A percentile compares a stretch with the other conserved stretches of the same genome.
These are phyloP conservation scores for Mucor lusitanicus DNA, from an alignment of 371 early-diverging fungal genomes.

Conservation along the genomic window DNA sequence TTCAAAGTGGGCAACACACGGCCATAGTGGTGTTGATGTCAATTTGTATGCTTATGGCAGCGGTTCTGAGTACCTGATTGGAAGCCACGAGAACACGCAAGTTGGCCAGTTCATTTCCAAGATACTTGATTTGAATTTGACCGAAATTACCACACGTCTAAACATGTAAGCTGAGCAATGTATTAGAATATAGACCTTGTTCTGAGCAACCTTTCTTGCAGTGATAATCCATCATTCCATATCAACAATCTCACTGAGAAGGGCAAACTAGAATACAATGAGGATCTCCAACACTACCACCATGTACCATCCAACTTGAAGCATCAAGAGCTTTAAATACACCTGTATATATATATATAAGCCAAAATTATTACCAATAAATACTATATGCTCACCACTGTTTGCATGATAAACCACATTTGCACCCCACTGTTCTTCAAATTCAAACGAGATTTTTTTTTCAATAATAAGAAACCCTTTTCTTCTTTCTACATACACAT, in stretches of 20 bases:
- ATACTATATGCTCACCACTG: background rate
- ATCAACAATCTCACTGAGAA: constrained; percentile 23
- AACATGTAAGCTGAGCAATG: constrained; percentile 31
- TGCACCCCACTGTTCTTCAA: background rate
- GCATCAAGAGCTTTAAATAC: background rate
- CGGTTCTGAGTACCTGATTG: constrained; percentile 48
- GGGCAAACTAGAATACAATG: constrained; percentile 35
- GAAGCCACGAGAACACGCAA: constrained; percentile 85
- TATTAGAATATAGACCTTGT: background rate
- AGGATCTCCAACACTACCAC: constrained; percentile 40
- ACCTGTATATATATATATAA: background rate
- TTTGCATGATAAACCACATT: background rate
- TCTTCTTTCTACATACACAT: background rate
- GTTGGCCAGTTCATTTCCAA: constrained; percentile 77
- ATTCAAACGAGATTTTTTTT: background rate
- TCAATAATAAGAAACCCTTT: background rate
- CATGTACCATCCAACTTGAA: constrained; percentile 6
- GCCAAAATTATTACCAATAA: background rate
- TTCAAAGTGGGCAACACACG: constrained; percentile 83
- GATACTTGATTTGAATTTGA: constrained; percentile 67
- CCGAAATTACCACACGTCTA: constrained; percentile 59
- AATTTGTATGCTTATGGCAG: constrained; percentile 84
- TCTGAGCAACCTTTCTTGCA: background rate
- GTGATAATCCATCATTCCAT: constrained; percentile 32
- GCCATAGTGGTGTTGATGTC: constrained; percentile 94